phyloP scores from a whole-genome alignment of 2,329 filamentous ascomycete species.

The Amauroascus niger region DNA sequence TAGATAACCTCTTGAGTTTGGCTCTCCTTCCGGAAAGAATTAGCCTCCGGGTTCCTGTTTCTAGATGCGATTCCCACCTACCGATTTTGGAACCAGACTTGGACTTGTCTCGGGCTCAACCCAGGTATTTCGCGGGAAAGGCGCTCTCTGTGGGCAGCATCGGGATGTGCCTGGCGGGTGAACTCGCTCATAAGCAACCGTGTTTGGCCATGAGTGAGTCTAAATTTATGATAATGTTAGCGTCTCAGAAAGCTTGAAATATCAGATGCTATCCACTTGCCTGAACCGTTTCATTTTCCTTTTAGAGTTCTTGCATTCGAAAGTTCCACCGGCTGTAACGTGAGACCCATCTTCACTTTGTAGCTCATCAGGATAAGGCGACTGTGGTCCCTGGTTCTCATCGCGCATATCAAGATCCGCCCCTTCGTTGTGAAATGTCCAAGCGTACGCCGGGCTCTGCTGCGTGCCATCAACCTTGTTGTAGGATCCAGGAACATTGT shows the following conservation, averaged over 20 bases:
- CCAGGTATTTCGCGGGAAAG: constrained; percentile 85
- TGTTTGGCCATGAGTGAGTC: constrained; percentile 93
- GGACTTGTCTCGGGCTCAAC: constrained; percentile 81
- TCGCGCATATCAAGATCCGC: neutral
- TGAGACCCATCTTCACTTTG: constrained; percentile 25
- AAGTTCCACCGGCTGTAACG: constrained; percentile 14
- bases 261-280: constrained; percentile 64
- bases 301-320: constrained; percentile 28
- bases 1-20: constrained; percentile 52
- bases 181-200: constrained; percentile 96
- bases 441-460: neutral
- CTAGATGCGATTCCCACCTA: constrained; percentile 36
- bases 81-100: constrained; percentile 99
- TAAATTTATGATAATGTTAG: constrained; percentile 29
- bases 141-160: constrained; percentile 79
- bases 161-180: constrained; percentile 84
- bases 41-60: neutral
- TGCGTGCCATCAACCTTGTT: neutral
- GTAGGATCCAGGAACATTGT: neutral
- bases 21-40: constrained; percentile 40
- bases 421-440: neutral
- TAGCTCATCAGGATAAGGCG: constrained; percentile 15
- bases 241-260: constrained; percentile 20
- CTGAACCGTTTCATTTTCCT: constrained; percentile 39
- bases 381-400: neutral